Evolutionary conservation across 257 asterid genomes (phyloP).

Genomic region (Eustoma russellianum): DNA sequence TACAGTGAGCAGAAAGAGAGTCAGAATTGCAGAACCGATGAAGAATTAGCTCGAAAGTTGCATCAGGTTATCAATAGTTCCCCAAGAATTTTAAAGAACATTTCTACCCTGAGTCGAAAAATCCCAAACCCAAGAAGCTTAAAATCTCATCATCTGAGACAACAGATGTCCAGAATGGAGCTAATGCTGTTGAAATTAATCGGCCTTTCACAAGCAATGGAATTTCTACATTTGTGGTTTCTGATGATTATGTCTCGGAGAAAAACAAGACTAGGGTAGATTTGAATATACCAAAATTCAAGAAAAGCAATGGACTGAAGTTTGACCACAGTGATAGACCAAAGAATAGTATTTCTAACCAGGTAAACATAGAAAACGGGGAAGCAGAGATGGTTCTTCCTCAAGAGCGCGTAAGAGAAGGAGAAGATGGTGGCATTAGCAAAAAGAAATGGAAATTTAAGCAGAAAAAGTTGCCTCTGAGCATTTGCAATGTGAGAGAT

Average conservation of each 20-base stretch:
- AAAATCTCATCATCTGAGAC: constrained; percentile 19
- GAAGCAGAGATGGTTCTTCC: constrained; percentile 17
- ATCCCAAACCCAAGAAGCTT: constrained; percentile 39
- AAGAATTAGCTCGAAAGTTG: constrained; percentile 23
- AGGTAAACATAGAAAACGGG: constrained; percentile 30
- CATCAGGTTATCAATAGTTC: constrained; percentile 25
- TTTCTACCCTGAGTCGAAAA: constrained; percentile 15
- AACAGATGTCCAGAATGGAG: constrained; percentile 1
- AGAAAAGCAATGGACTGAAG: constrained; percentile 17
- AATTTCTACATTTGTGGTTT: constrained; percentile 4
- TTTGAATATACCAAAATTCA: constrained; percentile 23
- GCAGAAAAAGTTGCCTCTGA: constrained; percentile 79
- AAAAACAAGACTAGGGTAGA: constrained; percentile 6
- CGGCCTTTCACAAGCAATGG: constrained; percentile 19
- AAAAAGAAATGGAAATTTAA: constrained; percentile 57
- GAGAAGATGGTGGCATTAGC: constrained; percentile 34
- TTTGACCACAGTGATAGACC: constrained; percentile 18
- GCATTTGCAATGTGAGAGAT: constrained; percentile 75
- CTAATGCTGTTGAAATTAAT: constrained; percentile 19
- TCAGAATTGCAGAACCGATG: constrained; percentile 16
- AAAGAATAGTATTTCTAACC: constrained; percentile 15
- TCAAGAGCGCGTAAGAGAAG: constrained; percentile 29
- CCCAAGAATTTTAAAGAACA: constrained; percentile 19
- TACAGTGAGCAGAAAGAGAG: constrained; percentile 12
- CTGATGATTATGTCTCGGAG: background rate